A percentile compares a stretch with the other conserved stretches of the same genome.
Conservation (phyloP, 2,329 filamentous ascomycete species). For the Chrysoporthe deuterocubensis region DNA sequence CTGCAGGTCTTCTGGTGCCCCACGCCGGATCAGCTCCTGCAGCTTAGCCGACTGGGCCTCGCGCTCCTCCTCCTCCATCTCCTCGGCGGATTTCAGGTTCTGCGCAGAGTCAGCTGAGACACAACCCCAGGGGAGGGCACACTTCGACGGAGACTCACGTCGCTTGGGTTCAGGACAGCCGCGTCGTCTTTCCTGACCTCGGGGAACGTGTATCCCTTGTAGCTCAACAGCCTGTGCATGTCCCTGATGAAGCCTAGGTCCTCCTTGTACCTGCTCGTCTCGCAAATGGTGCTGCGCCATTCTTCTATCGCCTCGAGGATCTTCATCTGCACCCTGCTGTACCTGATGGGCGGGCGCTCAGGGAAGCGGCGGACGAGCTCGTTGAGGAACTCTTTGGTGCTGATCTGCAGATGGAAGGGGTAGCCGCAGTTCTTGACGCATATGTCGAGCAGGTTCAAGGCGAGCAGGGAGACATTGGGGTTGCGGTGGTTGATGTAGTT, state of each 20-base stretch:
- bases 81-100: slow-evolving; percentile 94
- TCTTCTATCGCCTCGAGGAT: slow-evolving; percentile 97
- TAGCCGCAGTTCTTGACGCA: slow-evolving; percentile 99
- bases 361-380: slow-evolving; percentile 96
- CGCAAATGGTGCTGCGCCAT: slow-evolving; percentile 97
- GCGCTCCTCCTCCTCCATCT: slow-evolving; percentile 97
- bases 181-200: slow-evolving; percentile 92
- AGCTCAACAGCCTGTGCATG: slow-evolving; percentile 94
- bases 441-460: slow-evolving; percentile 91
- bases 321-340: slow-evolving; percentile 85
- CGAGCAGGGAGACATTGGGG: slow-evolving; percentile 89
- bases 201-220: slow-evolving; percentile 96
- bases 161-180: slow-evolving; percentile 93
- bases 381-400: slow-evolving; percentile 98
- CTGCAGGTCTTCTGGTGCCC: slow-evolving; percentile 89
- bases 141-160: slow-evolving; percentile 62
- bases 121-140: not conserved
- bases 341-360: slow-evolving; percentile 84
- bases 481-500: slow-evolving; percentile 97
- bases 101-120: slow-evolving; percentile 41
- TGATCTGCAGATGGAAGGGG: slow-evolving; percentile 97
- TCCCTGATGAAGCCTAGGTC: slow-evolving; percentile 95
- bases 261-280: slow-evolving; percentile 96
- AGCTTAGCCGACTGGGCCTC: slow-evolving; percentile 97
- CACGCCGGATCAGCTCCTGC: slow-evolving; percentile 92